Percentiles rank a stretch among this genome's conserved stretches.
phyloP scores from a whole-genome alignment of 2,329 filamentous ascomycete species.

The Alternaria gansuensis region DNA sequence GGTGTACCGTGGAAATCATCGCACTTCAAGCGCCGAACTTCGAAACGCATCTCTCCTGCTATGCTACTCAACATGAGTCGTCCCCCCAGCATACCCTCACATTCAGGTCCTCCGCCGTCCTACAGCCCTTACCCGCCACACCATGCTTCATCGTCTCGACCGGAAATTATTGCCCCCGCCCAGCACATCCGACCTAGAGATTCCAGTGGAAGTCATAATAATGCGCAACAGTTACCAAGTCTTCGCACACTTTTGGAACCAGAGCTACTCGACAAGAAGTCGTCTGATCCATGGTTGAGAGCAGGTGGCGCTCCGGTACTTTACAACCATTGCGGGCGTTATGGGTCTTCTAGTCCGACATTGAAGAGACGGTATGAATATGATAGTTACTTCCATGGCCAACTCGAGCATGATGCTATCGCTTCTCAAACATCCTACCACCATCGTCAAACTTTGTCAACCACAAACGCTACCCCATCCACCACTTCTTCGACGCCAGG shows the following conservation, averaged over 20 bases:
- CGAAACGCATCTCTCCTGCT: slow-evolving; percentile 37
- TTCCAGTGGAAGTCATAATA: slow-evolving; percentile 37
- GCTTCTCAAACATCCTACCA: slow-evolving; percentile 41
- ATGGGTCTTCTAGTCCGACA: slow-evolving; percentile 46
- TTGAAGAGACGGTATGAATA: slow-evolving; percentile 51
- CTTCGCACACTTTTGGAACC: slow-evolving; percentile 51
- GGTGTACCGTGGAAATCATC: slow-evolving; percentile 46
- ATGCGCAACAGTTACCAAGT: slow-evolving; percentile 50
- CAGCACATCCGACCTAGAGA: slow-evolving; percentile 42
- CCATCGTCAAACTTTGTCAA: slow-evolving; percentile 38
- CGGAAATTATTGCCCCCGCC: slow-evolving; percentile 35
- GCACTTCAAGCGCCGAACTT: slow-evolving; percentile 40
- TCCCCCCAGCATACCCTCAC: slow-evolving; percentile 84
- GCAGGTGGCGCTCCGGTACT: slow-evolving; percentile 31
- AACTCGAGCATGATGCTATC: slow-evolving; percentile 41
- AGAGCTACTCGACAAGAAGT: slow-evolving; percentile 47
- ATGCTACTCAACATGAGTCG: slow-evolving; percentile 77
- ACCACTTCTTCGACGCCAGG: slow-evolving; percentile 36
- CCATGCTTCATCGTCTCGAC: slow-evolving; percentile 39
- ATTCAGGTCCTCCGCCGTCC: slow-evolving; percentile 57
- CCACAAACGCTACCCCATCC: slow-evolving; percentile 34
- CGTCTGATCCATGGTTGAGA: slow-evolving; percentile 37
- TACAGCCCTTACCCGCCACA: slow-evolving; percentile 43
- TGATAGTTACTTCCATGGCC: slow-evolving; percentile 42
- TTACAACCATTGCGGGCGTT: slow-evolving; percentile 34